A percentile compares a stretch with the other conserved stretches of the same genome.
phyloP scores from a whole-genome alignment of 1,284 basidiomycete genomes.

The Apiotrichum gracile region DNA sequence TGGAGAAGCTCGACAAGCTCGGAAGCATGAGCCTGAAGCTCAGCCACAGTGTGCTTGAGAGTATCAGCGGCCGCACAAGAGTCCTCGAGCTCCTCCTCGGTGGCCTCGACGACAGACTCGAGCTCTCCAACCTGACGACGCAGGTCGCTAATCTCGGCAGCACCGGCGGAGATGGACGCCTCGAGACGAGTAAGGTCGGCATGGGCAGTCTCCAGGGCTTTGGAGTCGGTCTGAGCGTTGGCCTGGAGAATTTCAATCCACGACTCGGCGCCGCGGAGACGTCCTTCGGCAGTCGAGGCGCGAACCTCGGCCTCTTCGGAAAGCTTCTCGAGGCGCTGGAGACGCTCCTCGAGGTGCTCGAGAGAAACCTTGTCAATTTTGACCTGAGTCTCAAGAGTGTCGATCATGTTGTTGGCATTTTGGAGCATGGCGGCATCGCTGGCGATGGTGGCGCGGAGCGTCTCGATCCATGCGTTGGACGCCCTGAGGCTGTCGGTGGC shows the following conservation, averaged over 20 bases:
- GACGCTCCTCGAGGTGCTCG: not conserved
- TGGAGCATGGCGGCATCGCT: not conserved
- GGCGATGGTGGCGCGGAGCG: not conserved
- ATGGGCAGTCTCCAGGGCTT: not conserved
- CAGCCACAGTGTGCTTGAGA: not conserved
- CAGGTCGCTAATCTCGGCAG: not conserved
- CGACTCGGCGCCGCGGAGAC: not conserved
- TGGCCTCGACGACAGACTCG: not conserved
- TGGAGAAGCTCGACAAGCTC: not conserved
- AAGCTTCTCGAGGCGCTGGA: not conserved
- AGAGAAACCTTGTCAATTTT: not conserved
- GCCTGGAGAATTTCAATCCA: not conserved
- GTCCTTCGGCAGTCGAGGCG: not conserved
- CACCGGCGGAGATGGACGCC: not conserved
- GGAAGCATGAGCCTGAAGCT: not conserved
- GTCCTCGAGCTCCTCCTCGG: not conserved
- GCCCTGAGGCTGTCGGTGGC: not conserved
- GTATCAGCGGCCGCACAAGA: not conserved
- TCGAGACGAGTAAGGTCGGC: not conserved
- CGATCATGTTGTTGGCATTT: not conserved
- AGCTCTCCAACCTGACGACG: not conserved
- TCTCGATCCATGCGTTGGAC: not conserved
- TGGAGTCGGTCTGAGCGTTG: not conserved
- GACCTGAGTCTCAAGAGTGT: not conserved
- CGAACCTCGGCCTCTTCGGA: not conserved